Conservation (phyloP, 257 asterid genomes). For the Capsicum chinense region DNA sequence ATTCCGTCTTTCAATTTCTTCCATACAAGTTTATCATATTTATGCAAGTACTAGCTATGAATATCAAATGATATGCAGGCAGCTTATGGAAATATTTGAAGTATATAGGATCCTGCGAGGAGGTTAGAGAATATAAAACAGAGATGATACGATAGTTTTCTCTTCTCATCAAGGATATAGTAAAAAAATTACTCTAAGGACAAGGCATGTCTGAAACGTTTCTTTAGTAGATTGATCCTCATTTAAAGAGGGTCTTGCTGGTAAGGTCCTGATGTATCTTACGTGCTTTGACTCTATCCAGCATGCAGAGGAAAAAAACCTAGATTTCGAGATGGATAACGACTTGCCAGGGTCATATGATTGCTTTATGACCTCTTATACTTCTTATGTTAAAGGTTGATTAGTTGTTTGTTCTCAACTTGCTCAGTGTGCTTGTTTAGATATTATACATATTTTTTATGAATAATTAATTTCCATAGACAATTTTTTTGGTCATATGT, state of each 20-base stretch:
- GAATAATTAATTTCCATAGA: not conserved
- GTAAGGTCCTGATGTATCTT: constrained; percentile 7
- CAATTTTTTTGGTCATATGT: not conserved
- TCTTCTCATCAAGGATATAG: too few relatives aligned
- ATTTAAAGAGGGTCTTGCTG: not conserved
- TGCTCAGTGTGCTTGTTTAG: not conserved
- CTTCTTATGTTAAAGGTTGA: too few relatives aligned
- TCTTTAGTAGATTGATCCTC: not conserved
- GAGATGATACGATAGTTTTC: too few relatives aligned
- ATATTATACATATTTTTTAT: not conserved
- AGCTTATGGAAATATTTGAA: too few relatives aligned
- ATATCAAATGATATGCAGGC: too few relatives aligned
- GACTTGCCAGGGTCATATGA: not conserved
- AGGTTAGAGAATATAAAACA: too few relatives aligned
- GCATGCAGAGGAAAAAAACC: not conserved
- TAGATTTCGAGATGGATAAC: not conserved
- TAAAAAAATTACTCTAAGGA: too few relatives aligned
- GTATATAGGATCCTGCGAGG: too few relatives aligned
- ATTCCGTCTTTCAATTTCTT: too few relatives aligned
- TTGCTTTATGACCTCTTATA: too few relatives aligned
- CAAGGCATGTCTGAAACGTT: not conserved
- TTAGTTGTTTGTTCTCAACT: not conserved
- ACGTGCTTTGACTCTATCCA: not conserved
- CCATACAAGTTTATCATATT: too few relatives aligned
- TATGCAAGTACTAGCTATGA: too few relatives aligned